Base-by-base conservation (phyloP, 1,284 basidiomycete species). In the Ceratobasidium papillatum region DNA sequence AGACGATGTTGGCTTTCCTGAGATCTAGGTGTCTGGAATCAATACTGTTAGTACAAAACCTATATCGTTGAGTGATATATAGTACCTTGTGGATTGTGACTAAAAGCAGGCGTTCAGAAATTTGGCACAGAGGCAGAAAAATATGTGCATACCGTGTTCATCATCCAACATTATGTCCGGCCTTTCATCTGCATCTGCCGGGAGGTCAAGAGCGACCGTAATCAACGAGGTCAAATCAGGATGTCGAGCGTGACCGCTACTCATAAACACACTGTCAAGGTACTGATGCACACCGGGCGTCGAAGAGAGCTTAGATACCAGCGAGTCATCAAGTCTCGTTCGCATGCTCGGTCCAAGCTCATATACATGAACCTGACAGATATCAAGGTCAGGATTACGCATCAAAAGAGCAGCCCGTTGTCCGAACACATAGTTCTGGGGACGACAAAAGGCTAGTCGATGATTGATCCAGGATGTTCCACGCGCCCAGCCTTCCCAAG, bases 401-500 rank as follows among this genome's bases (percentile, higher is more conserved):
- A 1, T 27, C 17, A 51, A 4, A 34, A 59, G 27, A 4, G 58
- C 58, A 1, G 34, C 58, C 22, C 69, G 58, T 34, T 27, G 69
- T 3, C 69, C 69, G 7, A 73, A 62, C 2, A 62, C 22, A 36
- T 49, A 49, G 27, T 36, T 19, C 32, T 2, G 17, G 4, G 45
- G 45, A 0, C 36, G 27, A 9, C 43, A 12, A 19, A 12, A 47
- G 12, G 11, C 41, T 2, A 9, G 3, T 2, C 54, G 56, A 12
- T 49, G 49, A 19, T 73, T 73, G n/a, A 62, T 27, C 69, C 69
- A 73, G 9, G 22, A 49, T 34, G 58, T 62, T 0, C 45, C 45
- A 27, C 3, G n/a, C 19, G 43, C 56, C 69, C 69, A 73, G 9
- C 52, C 22, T 27, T 73, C 69, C 69, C 69, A 73, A 19, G 69